Evolutionary conservation across 1,139 yeast genomes (phyloP).

Genomic region (Yamadazyma mexicana): DNA sequence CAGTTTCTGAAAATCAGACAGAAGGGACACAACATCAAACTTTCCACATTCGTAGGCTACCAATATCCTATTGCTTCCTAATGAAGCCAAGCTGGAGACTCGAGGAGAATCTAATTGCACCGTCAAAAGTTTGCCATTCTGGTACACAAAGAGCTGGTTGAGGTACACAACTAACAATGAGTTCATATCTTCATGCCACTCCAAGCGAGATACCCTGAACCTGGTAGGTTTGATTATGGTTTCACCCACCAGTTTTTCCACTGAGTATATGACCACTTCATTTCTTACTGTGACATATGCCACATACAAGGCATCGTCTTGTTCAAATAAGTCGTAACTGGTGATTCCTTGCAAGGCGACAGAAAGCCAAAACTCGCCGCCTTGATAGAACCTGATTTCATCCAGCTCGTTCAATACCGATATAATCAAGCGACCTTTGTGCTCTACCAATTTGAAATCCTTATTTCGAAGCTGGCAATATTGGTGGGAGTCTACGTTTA

Average conservation of each 20-base stretch:
- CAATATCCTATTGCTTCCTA: conserved; percentile 8
- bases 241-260: background rate
- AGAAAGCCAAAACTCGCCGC: background rate
- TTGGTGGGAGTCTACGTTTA: conserved; percentile 19
- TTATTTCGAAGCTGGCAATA: conserved; percentile 26
- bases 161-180: conserved; percentile 2
- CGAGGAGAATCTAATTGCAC: background rate
- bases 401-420: conserved; percentile 19
- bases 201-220: conserved; percentile 10
- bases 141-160: conserved; percentile 3
- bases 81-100: conserved; percentile 5
- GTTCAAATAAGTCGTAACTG: background rate
- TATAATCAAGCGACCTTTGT: conserved; percentile 18
- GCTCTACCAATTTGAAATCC: conserved; percentile 27
- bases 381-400: conserved; percentile 7
- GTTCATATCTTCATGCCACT: conserved; percentile 2
- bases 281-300: conserved; percentile 6
- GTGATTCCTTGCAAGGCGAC: conserved; percentile 1
- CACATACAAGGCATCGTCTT: conserved; percentile 6
- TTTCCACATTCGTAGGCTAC: conserved; percentile 31
- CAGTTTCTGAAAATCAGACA: conserved; percentile 13
- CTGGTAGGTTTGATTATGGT: conserved; percentile 8
- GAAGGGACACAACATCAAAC: conserved; percentile 16
- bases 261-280: conserved; percentile 6
- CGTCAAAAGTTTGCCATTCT: background rate